A percentile compares a stretch with the other conserved stretches of the same genome.
Evolutionary conservation across 768 basidiomycete species (phyloP).

Genomic region (Boletus rex-veris): DNA sequence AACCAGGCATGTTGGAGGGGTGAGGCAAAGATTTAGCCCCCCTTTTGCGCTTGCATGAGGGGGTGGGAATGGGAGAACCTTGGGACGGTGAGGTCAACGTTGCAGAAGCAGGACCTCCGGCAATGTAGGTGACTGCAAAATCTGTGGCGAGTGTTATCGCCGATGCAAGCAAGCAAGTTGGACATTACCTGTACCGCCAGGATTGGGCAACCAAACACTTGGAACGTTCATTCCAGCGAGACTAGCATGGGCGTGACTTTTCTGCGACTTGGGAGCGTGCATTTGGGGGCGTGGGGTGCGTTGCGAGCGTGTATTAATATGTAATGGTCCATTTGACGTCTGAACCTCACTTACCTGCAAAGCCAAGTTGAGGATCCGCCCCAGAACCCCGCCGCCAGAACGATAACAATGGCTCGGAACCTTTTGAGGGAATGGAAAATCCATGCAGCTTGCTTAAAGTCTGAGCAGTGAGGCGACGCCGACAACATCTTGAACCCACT

Average conservation of each 20-base stretch:
- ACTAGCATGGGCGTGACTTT: neutral
- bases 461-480: too few species aligned
- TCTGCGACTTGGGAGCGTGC: neutral
- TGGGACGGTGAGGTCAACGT: neutral
- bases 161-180: too few species aligned
- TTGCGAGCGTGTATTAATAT: too few species aligned
- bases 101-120: neutral
- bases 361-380: too few species aligned
- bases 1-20: neutral
- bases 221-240: neutral
- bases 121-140: neutral
- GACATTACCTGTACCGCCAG: neutral
- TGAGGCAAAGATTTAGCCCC: neutral
- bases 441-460: too few species aligned
- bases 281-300: neutral
- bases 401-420: too few species aligned
- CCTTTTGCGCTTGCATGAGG: neutral
- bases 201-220: neutral
- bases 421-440: too few species aligned
- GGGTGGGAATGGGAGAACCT: neutral
- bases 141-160: too few species aligned
- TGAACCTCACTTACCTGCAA: too few species aligned
- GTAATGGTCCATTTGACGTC: too few species aligned
- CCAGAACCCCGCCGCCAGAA: too few species aligned
- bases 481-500: neutral